Base-by-base conservation (phyloP, 768 basidiomycete species). In the Erythrobasidium yunnanense region DNA sequence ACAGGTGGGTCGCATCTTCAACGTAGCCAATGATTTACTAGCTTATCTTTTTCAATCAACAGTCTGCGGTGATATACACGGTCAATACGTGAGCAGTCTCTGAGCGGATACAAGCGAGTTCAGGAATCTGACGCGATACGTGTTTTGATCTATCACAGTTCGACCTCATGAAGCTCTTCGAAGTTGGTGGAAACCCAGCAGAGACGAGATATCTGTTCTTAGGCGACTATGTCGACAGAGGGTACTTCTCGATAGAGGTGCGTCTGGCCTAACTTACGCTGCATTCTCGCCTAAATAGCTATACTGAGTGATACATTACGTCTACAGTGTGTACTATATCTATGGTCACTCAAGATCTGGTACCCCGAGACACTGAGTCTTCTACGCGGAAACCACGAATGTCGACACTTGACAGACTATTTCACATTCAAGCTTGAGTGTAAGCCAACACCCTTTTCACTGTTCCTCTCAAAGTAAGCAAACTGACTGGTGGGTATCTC, bases 401-500 rank as follows among this genome's bases (percentile, higher is more conserved):
- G 95, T 76, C 85, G 95, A 53, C 95, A 97, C 79, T 78, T 97
- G 76, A 99, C 93, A 22, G 92, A 97, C 74, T 96, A 97, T 67
- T 97, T 95, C 75, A 97, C 92, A 34, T 97, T 97, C 82, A 97
- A 95, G 78, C 85, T 95, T 27, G 93, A 97, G 80, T 95, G 92
- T 90, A 74, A 73, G 88, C 2, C 17, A 22, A 50, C 11, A 3
- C 13, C 7, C 7, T 34, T 2, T 5, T 6, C 54, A 30, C n/a
- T 6, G 42, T 32, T 11, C 33, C 7, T 34, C 15, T 7, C 22
- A 5, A 53, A 25, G 11, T 47, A 4, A 29, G 20, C 32, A 8
- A 47, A n/a, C 46, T 30, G 0, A 13, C 22, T 15, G 42, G 27
- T 6, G 22, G 27, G 4, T 34, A 6, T 47, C 27, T 17, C 2